Evolutionary conservation across 257 asterid genomes (phyloP).

Genomic region (Thymus mandschuricus): DNA sequence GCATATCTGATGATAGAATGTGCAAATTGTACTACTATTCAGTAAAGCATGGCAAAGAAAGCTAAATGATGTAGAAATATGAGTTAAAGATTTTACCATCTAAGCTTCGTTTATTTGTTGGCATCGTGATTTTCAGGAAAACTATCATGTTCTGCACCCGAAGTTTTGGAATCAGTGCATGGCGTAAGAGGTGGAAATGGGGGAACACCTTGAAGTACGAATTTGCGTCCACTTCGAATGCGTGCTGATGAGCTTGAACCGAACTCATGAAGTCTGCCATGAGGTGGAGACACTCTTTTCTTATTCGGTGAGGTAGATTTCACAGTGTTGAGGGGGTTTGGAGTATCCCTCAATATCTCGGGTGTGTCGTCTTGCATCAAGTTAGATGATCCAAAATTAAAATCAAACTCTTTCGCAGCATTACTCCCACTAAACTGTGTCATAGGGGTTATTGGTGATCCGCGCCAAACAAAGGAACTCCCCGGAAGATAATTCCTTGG

Average conservation of each 20-base stretch:
- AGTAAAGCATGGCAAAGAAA: neutral
- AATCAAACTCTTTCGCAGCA: slow-evolving; percentile 28
- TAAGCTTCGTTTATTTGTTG: slow-evolving; percentile 31
- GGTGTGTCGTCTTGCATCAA: slow-evolving; percentile 56
- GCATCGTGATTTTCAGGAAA: slow-evolving; percentile 35
- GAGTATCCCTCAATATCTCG: slow-evolving; percentile 50
- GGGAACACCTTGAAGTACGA: slow-evolving; percentile 46
- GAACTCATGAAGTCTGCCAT: slow-evolving; percentile 33
- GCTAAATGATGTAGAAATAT: neutral
- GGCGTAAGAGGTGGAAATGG: slow-evolving; percentile 69
- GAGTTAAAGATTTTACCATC: slow-evolving; percentile 19
- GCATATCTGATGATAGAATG: neutral
- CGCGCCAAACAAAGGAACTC: slow-evolving; percentile 25
- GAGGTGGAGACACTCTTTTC: slow-evolving; percentile 76
- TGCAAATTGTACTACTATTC: neutral
- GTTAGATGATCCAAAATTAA: slow-evolving; percentile 20
- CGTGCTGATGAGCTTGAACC: slow-evolving; percentile 55
- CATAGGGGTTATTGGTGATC: slow-evolving; percentile 35
- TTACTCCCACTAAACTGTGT: slow-evolving; percentile 40
- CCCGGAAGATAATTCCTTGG: slow-evolving; percentile 19
- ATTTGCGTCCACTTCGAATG: slow-evolving; percentile 39
- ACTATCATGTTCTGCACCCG: slow-evolving; percentile 26
- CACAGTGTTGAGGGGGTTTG: slow-evolving; percentile 44
- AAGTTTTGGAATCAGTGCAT: slow-evolving; percentile 41
- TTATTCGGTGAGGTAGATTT: slow-evolving; percentile 70